phyloP scores from a whole-genome alignment of 2,329 filamentous ascomycete species.

The Orbilia ellipsospora region DNA sequence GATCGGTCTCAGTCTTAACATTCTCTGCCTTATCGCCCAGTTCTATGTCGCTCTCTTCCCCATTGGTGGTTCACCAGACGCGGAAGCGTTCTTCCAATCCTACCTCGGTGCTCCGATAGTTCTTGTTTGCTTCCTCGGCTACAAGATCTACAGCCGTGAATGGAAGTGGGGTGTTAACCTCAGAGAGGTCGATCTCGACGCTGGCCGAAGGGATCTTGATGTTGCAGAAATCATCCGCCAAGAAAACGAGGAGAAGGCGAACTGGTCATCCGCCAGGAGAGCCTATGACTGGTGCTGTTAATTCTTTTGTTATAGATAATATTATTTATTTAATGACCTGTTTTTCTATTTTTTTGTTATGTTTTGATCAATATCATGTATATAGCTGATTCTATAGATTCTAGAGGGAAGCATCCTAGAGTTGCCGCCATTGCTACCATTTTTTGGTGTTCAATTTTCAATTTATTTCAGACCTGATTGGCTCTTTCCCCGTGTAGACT shows the following conservation, averaged over 20 bases:
- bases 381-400: constrained; percentile 26
- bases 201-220: constrained; percentile 65
- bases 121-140: constrained; percentile 68
- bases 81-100: constrained; percentile 68
- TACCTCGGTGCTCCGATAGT: constrained; percentile 70
- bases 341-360: constrained; percentile 8
- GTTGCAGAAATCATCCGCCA: constrained; percentile 40
- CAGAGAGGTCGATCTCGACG: constrained; percentile 74
- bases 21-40: constrained; percentile 69
- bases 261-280: constrained; percentile 39
- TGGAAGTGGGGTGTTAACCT: constrained; percentile 68
- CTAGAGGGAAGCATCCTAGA: neutral
- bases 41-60: constrained; percentile 61
- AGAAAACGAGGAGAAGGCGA: constrained; percentile 50
- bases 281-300: constrained; percentile 52
- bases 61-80: constrained; percentile 57
- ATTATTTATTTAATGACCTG: neutral
- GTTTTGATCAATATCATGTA: constrained; percentile 14
- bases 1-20: constrained; percentile 70
- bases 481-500: no score
- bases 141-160: constrained; percentile 73
- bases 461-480: no score
- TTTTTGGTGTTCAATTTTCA: no score
- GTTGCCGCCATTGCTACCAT: neutral
- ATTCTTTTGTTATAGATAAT: constrained; percentile 5